Evolutionary conservation across 2,329 filamentous ascomycete species (phyloP), one percentile per base, ranked within the genome.

Genomic region (Knufia petricola): DNA sequence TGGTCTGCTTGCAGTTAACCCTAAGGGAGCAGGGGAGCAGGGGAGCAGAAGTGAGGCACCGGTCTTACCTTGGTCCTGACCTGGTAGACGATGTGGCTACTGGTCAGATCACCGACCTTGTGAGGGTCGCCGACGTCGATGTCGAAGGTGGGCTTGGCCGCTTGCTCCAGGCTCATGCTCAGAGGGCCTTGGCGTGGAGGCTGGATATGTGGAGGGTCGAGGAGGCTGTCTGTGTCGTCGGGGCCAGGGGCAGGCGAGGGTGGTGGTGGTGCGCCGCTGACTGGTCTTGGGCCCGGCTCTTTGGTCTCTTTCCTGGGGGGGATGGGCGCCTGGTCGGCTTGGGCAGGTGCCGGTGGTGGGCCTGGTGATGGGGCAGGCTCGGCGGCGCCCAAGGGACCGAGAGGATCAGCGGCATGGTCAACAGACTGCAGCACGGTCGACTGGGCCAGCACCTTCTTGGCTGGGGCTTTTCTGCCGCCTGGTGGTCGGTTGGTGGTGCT

Each of bases 11-110:
- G n/a, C n/a, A n/a, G n/a, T n/a, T n/a, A n/a, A n/a, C n/a, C n/a
- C n/a, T n/a, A n/a, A n/a, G n/a, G n/a, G n/a, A n/a, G n/a, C n/a
- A n/a, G n/a, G n/a, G n/a, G n/a, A n/a, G n/a, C n/a, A n/a, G n/a
- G n/a, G n/a, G n/a, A 23, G 17, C 15, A 15, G n/a, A 43, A 32
- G 6, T 28, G 15, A 24, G n/a, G 12, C 3, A n/a, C 17, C 20
- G 23, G 58, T 50, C 65, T 52, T 74, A 92, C 87, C 80, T 85
- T 92, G 50, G 92, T 98, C 61, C 85, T 79, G 55, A 98, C 92
- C 60, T 87, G 87, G 69, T 98, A 98, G 41, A 96, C 92, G 55
- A 95, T 98, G 66, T 98, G 92, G 55, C 89, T 95, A 66, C 86
- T 95, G 7, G 92, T 95, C 64, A 96, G 68, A 67, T 96, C 92